Evolutionary conservation across 805 yeast genomes (phyloP), one percentile per base, ranked within the genome.

Genomic region (Wickerhamomyces sydowiorum): DNA sequence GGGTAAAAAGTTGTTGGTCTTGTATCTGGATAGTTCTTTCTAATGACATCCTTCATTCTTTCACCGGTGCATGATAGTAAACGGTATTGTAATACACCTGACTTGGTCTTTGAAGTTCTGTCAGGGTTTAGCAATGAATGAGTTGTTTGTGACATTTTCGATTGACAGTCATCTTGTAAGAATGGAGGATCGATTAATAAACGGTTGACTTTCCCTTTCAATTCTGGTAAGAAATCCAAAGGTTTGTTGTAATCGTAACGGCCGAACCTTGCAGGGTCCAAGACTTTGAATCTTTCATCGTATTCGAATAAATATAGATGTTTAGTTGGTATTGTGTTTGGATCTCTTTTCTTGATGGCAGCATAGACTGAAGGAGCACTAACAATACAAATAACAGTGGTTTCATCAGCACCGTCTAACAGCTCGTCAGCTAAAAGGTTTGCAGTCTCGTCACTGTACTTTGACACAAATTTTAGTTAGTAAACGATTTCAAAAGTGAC

Each of bases 341-440:
- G 60, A 4, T 78, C 76, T 39, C 75, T 69, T 44, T 75, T 74
- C 48, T 72, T 73, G 35, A 88, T 75, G 0, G 91, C 93, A 1
- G 95, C 95, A 64, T 82, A 89, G 3, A 87, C 96, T 0, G 96
- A 85, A 17, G 97, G 96, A 2, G 96, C 96, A 65, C 90, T 80
- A 2, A 85, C 86, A 40, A 89, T 73, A 38, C 84, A 86, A 35
- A 89, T 72, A 1, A 78, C 80, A 0, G 95, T 85, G 30, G 75
- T 70, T 41, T 72, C 73, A 50, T 81, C 84, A 1, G 95, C 93
- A 7, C 87, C 93, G 28, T 81, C 86, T 13, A 88, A 61, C 33
- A 88, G 66, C 7, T 86, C 93, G 46, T 74, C 75, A 1, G 87
- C 93, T 17, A 87, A 60, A 1, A 64, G 56, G 39, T 71, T 73